These are phyloP conservation scores for Salix udensis DNA, from an alignment of 345 rosid genomes.

Conservation along the genomic window DNA sequence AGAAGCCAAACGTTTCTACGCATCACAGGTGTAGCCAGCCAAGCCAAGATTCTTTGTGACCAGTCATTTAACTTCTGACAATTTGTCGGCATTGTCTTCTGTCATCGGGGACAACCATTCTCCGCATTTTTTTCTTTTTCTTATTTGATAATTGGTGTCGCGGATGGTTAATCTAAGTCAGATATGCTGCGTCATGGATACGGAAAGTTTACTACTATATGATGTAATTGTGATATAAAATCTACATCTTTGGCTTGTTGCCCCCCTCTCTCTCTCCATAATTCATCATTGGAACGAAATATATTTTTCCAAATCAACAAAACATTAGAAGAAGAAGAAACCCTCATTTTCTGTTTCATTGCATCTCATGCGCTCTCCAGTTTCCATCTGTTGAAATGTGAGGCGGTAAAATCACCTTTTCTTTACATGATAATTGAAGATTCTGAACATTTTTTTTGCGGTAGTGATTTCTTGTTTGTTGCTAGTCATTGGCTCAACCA, in stretches of 20 bases:
- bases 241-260: neutral
- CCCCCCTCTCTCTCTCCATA: neutral
- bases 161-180: neutral
- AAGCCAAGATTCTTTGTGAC: constrained; percentile 1
- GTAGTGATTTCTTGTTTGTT: too few relatives aligned
- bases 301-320: too few relatives aligned
- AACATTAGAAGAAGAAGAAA: too few relatives aligned
- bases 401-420: too few relatives aligned
- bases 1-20: neutral
- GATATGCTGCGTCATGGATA: neutral
- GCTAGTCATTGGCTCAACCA: too few relatives aligned
- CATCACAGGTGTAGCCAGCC: neutral
- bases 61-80: neutral
- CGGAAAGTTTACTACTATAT: neutral
- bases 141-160: neutral
- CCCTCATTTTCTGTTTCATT: too few relatives aligned
- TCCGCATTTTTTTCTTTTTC: neutral
- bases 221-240: neutral
- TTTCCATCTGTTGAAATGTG: too few relatives aligned
- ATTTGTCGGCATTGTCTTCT: neutral
- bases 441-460: too few relatives aligned
- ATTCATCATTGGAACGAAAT: too few relatives aligned
- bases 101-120: neutral
- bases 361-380: too few relatives aligned
- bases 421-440: too few relatives aligned